These are phyloP conservation scores for Rheum nobile DNA, from an alignment of 148 eudicot genomes.

Conservation along the genomic window DNA sequence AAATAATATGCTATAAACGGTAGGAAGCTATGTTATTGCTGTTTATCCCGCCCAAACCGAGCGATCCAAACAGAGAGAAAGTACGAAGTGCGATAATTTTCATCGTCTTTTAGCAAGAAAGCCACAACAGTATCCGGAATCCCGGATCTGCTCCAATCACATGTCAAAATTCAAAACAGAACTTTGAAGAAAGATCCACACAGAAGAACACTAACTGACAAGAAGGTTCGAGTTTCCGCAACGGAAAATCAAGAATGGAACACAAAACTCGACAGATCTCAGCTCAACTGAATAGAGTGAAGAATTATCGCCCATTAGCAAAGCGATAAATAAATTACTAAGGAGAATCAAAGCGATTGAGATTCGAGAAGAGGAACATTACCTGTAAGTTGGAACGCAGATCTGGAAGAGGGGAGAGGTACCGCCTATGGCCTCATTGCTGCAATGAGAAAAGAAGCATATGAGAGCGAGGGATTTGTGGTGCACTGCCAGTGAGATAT, in stretches of 20 bases:
- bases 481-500: not conserved
- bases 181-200: not conserved
- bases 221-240: not conserved
- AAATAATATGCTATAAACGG: not conserved
- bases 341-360: not conserved
- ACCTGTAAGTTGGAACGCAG: not conserved
- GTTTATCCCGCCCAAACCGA: not conserved
- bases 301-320: not conserved
- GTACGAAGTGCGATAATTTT: not conserved
- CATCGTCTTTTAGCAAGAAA: not conserved
- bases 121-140: not conserved
- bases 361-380: not conserved
- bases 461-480: not conserved
- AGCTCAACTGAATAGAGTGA: not conserved
- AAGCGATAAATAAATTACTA: too few relatives aligned
- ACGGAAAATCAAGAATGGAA: not conserved
- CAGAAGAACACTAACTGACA: not conserved
- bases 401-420: not conserved
- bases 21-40: not conserved
- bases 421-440: not conserved
- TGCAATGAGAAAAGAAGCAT: not conserved
- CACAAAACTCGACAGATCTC: not conserved
- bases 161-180: not conserved
- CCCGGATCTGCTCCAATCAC: not conserved
- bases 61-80: not conserved